These are phyloP conservation scores for Lonicera japonica DNA, from an alignment of 129 eudicot genomes.

Conservation along the genomic window DNA sequence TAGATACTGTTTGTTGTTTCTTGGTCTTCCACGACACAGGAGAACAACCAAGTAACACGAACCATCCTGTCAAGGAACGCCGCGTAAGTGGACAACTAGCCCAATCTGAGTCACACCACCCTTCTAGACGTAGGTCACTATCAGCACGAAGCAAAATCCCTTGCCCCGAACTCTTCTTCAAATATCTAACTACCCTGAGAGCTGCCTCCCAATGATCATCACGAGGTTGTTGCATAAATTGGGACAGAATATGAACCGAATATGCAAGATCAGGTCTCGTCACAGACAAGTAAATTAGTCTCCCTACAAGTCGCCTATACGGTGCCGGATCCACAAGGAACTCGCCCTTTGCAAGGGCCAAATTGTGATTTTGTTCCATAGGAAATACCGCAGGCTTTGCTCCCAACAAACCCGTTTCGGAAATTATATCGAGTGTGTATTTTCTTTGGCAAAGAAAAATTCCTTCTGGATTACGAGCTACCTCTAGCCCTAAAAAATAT, in stretches of 20 bases:
- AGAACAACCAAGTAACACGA: neutral
- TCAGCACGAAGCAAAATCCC: neutral
- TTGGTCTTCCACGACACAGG: too few relatives aligned
- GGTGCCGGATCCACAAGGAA: neutral
- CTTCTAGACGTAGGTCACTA: neutral
- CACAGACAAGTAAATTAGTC: neutral
- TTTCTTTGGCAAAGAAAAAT: neutral
- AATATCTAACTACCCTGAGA: neutral
- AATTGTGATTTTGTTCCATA: neutral
- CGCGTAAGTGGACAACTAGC: conserved; percentile 3
- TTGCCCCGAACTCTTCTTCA: neutral
- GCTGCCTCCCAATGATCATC: neutral
- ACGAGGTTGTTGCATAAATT: neutral
- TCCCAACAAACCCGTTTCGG: neutral
- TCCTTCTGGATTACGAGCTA: neutral
- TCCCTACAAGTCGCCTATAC: neutral
- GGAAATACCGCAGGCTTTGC: neutral
- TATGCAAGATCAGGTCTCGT: conserved; percentile 1
- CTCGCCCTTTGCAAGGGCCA: neutral
- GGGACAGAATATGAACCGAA: neutral
- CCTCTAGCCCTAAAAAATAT: conserved; percentile 1
- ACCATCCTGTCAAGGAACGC: neutral
- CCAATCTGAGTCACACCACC: conserved; percentile 8
- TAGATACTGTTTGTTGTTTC: conserved; percentile 4
- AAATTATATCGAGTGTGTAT: neutral